Evolutionary conservation across 2,329 filamentous ascomycete genomes (phyloP), one percentile per base, ranked within the genome.

Genomic region (Colletotrichum australisinense): DNA sequence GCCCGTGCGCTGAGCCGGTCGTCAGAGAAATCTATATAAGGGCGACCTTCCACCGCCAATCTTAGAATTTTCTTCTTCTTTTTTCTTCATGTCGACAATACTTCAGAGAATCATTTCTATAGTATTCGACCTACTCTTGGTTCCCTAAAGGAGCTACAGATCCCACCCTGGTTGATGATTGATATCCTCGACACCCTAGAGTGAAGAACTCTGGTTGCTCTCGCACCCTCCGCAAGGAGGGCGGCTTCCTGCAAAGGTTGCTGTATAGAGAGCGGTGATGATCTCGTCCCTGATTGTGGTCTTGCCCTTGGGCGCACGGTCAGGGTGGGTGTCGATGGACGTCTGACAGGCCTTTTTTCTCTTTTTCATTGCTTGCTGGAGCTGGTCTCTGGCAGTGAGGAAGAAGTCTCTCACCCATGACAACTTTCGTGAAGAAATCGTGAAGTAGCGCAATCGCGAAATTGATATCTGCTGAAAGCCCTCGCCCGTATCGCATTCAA

Each of bases 71-170:
- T 81, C 80, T 84, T 85, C 82, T 85, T 70, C 60, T 84, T 80
- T 83, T 87, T 86, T 86, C 84, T 86, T 89, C 83, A 84, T 87
- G 87, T 88, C 88, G 88, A 90, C 88, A 89, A 90, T 89, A 89
- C 87, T 88, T 88, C 84, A 89, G 85, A 95, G 94, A 95, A 96
- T 96, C 94, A 94, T 94, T 97, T 97, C 93, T 97, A 95, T 95
- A 98, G 95, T 95, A 92, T 89, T 94, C 92, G 92, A 95, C 93
- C 90, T 89, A 90, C 92, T 94, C 94, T 97, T 93, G 94, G 92
- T 93, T 96, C 91, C 91, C 91, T 90, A 95, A 90, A 93, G 89
- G 89, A 97, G 95, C 94, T 91, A 95, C 93, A 96, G 93, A 95
- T 90, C 91, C 92, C 91, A 96, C 92, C 93, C 94, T 95, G 94